Base-by-base conservation (phyloP, 2,329 filamentous ascomycete species). In the Pseudopyricularia cyperi region DNA sequence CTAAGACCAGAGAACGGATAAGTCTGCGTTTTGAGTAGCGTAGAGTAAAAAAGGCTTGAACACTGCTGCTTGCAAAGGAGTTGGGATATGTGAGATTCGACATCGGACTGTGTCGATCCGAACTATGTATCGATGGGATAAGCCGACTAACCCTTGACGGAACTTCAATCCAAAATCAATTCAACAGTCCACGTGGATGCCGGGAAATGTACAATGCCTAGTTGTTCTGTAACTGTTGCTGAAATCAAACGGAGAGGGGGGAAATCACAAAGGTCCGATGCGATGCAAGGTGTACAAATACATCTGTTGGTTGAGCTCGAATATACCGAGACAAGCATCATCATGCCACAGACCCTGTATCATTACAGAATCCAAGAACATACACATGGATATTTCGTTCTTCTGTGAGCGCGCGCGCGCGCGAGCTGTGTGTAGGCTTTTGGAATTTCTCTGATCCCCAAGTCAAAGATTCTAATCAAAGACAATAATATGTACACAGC, bases 401-500 rank as follows among this genome's bases (percentile, higher is more conserved):
- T 30, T 9, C 28, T 30, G 24, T 15, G 19, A 9, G 24, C 14
- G 48, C 33, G 17, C 17, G 15, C 37, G 37, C 19, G 15, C 32
- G n/a, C n/a, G n/a, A n/a, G n/a, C n/a, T n/a, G n/a, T 35, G 12
- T 3, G 22, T 28, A 37, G 7, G 14, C 24, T 44, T 42, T 44
- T 44, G 17, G 22, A 22, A 44, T 26, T 44, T 52, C 53, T 48
- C n/a, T 14, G 26, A 8, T 6, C 46, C 37, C 28, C 17, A 42
- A 32, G 37, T 17, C 35, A 26, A 26, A 51, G 15, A 8, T 44
- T 19, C 39, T 44, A 44, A 44, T 44, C 19, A 19, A 44, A 44
- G 11, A 44, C 39, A 44, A 51, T 22, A 47, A 56, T 65, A 66
- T 65, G 52, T 66, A 66, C 65, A 66, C 46, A 17, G 35, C 19